Base-by-base conservation (phyloP, 192 early-diverging fungal species). In the Backusella mclennaniae region DNA sequence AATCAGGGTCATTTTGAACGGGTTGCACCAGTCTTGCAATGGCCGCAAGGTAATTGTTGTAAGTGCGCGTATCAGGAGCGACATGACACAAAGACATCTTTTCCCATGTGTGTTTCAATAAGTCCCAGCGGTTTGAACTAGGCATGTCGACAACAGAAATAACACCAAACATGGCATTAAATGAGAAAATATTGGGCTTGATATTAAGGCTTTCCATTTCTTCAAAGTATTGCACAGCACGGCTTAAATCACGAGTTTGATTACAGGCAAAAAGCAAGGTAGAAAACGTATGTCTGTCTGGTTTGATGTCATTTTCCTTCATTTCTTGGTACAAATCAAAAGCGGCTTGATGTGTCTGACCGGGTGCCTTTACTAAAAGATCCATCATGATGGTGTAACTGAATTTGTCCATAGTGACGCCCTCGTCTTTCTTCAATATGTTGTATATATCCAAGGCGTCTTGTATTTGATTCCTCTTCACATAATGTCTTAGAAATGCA, bases 321-420 rank as follows among this genome's bases (percentile, higher is more conserved):
- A 86, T 86, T 35, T 77, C 76, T n/a, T 79, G 35, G 66, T 75
- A 82, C 29, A 78, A 38, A 15, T 80, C 73, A 36, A 82, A 67
- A 7, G 70, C 78, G 29, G 41, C 31, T 38, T 67, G 36, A 4
- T 70, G 66, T 4, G 76, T 56, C 26, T 76, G 66, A 3, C 68
- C 56, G 7, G 35, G 1, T 66, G 79, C 76, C 35, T 80, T 82
- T n/a, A 80, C 53, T 11, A 84, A 35, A 17, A 71, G 71, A 35
- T 82, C 75, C 26, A 84, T 84, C 9, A 84, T 6, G 36, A 86
- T 81, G 12, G 73, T 66, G 71, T 86, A 84, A 8, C 77, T 86
- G 17, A 67, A 77, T 14, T 66, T n/a, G 68, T 82, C 75, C n/a
- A 80, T 66, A 19, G 63, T 14, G 3, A 81, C 38, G 9, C 26